Base-by-base conservation (phyloP, 345 rosid species). In the Populus tremula region DNA sequence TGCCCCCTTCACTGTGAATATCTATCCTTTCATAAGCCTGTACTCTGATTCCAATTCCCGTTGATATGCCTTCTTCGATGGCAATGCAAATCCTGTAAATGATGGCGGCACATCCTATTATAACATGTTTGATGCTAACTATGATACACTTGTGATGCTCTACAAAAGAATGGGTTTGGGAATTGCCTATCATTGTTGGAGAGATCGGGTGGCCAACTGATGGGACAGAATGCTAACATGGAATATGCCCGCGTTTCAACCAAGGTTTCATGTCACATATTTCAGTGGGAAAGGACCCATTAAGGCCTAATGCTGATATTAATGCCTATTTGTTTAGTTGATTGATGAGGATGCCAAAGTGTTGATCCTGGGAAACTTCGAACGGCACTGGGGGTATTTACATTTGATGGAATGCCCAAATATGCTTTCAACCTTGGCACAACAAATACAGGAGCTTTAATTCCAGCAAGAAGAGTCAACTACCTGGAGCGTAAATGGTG, bases 171-270 rank as follows among this genome's bases (percentile, higher is more conserved):
- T 63, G 97, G 99, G 2, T 96, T 91, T 71, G 86, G 84, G 18
- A 89, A 90, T 36, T 91, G 80, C 93, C 92, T 16, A 85, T 96
- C 68, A 85, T 96, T 65, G 76, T 94, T 33, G 99, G 98, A 1
- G 98, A 96, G 82, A 96, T 96, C 2, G 96, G 98, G 0, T 96
- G 99, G 99, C 97, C 94, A 0, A 89, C 96, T 2, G 99, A 96
- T 59, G 97, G 98, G 92, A 90, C 70, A 78, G 0, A 85, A 85
- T 67, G 98, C 98, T 5, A 94, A 86, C 45, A 10, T 82, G 0
- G 80, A 69, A n/a, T 38, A 86, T 76, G 96, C 97, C 21, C 88
- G 21, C 81, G 92, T 23, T 96, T 96, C 85, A 94, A 92, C 73
- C 99, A 96, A 71, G 97, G 97, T 14, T 86, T 96, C 11, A 1